Evolutionary conservation across 768 basidiomycete genomes (phyloP).

Genomic region (Postia placenta): DNA sequence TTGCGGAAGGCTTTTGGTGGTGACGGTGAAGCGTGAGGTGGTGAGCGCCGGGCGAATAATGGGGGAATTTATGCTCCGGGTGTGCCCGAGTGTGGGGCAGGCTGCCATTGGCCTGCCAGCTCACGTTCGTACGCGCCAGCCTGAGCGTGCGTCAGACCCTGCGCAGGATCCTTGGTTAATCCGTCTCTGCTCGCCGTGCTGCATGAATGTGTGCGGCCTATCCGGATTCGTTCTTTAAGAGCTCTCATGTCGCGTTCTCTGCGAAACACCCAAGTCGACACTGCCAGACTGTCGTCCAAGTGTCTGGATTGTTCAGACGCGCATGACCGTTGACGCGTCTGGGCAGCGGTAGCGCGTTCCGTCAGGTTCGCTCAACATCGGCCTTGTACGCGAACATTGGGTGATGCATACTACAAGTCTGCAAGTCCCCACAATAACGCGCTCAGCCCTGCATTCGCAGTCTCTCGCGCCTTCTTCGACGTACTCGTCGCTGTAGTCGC

Average conservation of each 20-base stretch:
- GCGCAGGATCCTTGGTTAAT: background rate
- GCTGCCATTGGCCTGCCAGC: background rate
- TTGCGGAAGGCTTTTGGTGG: slow-evolving; percentile 32
- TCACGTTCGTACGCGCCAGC: background rate
- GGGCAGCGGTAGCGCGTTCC: background rate
- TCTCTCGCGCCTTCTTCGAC: background rate
- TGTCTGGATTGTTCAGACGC: background rate
- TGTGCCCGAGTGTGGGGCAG: slow-evolving; percentile 1
- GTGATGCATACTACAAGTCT: background rate
- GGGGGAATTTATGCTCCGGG: slow-evolving; percentile 5
- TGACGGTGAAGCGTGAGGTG: slow-evolving; percentile 20
- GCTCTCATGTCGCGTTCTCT: too few relatives aligned
- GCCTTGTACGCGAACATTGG: background rate
- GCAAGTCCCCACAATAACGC: background rate
- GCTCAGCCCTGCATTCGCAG: too few relatives aligned
- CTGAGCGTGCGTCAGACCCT: background rate
- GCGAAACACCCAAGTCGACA: too few relatives aligned
- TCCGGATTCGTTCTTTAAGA: too few relatives aligned
- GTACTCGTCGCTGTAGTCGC: background rate
- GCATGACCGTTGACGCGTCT: background rate
- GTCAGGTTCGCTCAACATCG: background rate
- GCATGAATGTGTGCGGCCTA: too few relatives aligned
- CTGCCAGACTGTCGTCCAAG: too few relatives aligned
- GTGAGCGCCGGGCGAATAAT: background rate
- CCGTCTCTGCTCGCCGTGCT: too few relatives aligned